Conservation (phyloP, 2,329 filamentous ascomycete species). For the Sclerotinia borealis region DNA sequence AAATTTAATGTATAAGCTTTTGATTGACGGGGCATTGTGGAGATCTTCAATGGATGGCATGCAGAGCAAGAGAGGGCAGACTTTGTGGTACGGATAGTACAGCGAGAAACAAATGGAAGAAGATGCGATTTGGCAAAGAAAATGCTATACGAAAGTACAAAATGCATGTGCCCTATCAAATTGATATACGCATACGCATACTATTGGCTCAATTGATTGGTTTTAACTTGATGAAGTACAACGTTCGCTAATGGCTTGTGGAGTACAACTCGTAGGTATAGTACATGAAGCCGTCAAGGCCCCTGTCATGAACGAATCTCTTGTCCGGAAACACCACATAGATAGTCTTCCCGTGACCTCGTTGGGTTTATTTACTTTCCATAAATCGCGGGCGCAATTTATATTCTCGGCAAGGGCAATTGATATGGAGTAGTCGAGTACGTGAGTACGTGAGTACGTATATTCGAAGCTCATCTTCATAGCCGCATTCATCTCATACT, state of each 20-base stretch:
- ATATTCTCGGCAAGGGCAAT: background rate
- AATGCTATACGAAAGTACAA: background rate
- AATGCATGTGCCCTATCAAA: background rate
- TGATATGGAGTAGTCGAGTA: background rate
- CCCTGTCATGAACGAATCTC: background rate
- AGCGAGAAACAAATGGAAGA: background rate
- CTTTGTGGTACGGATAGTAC: background rate
- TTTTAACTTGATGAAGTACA: background rate
- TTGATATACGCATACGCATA: background rate
- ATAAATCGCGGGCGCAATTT: background rate
- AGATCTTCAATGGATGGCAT: background rate
- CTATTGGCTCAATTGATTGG: background rate
- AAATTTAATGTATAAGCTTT: background rate
- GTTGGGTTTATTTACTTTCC: background rate
- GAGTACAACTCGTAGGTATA: background rate
- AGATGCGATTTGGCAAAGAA: background rate
- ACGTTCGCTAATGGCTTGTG: constrained; percentile 1
- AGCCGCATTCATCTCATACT: background rate
- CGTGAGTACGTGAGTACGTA: background rate
- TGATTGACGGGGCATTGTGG: background rate
- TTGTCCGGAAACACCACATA: background rate
- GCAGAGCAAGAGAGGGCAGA: background rate
- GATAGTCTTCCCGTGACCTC: background rate
- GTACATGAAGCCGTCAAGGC: background rate
- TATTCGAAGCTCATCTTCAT: background rate